phyloP scores from a whole-genome alignment of 1,139 yeast genomes.

The Debaryomycetaceae sp. region DNA sequence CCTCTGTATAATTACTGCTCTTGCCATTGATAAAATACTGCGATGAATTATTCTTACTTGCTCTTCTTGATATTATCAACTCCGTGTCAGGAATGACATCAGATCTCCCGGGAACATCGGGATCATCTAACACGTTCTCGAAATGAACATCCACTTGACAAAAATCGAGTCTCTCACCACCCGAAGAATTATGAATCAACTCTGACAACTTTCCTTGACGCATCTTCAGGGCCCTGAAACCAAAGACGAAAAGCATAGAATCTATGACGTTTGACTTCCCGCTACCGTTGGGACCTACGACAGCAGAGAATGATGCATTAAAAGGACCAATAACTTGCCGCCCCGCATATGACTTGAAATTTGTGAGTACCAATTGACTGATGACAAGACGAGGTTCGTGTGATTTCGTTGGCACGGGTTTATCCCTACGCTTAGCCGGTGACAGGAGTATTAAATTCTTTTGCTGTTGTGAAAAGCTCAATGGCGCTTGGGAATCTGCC shows the following conservation, averaged over 20 bases:
- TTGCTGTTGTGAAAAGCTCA: slow-evolving; percentile 31
- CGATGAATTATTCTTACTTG: slow-evolving; percentile 72
- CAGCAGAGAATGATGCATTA: slow-evolving; percentile 89
- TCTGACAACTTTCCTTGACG: slow-evolving; percentile 92
- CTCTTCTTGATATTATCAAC: slow-evolving; percentile 75
- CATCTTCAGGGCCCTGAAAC: slow-evolving; percentile 95
- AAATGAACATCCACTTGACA: slow-evolving; percentile 96
- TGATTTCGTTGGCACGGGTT: slow-evolving; percentile 9
- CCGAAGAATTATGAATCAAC: slow-evolving; percentile 82
- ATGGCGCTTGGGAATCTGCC: slow-evolving; percentile 5
- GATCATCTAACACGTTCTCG: slow-evolving; percentile 67
- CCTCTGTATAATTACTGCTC: slow-evolving; percentile 73
- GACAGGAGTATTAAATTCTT: slow-evolving; percentile 24
- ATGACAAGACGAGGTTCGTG: slow-evolving; percentile 68
- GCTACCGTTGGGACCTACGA: slow-evolving; percentile 99
- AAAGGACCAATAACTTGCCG: slow-evolving; percentile 94
- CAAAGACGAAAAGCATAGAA: slow-evolving; percentile 92
- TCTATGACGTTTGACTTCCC: slow-evolving; percentile 98
- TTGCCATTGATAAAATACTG: slow-evolving; percentile 72
- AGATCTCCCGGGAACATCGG: slow-evolving; percentile 32
- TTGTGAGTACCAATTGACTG: slow-evolving; percentile 64
- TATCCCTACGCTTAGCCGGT: slow-evolving; percentile 25
- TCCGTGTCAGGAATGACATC: slow-evolving; percentile 51
- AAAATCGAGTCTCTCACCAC: slow-evolving; percentile 53
- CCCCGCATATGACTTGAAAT: slow-evolving; percentile 96